A percentile compares a stretch with the other conserved stretches of the same genome.
Conservation (phyloP, 2,329 filamentous ascomycete genomes). For the Alternaria brassicae region DNA sequence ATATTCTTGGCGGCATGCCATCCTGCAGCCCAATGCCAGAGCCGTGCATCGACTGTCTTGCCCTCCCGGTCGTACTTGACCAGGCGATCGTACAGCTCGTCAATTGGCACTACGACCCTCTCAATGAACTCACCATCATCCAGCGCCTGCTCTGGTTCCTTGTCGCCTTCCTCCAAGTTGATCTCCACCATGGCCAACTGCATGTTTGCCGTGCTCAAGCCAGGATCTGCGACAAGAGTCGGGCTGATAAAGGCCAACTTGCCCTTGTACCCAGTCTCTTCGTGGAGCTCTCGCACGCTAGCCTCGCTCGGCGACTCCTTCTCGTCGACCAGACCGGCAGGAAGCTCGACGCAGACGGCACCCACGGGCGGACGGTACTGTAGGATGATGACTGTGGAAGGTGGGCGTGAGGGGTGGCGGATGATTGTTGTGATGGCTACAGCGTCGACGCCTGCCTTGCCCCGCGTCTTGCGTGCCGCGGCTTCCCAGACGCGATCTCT, state of each 20-base stretch:
- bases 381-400: conserved; percentile 63
- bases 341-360: conserved; percentile 66
- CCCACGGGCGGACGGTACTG: conserved; percentile 68
- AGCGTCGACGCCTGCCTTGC: conserved; percentile 65
- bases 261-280: conserved; percentile 70
- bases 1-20: conserved; percentile 58
- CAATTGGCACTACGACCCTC: conserved; percentile 64
- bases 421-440: conserved; percentile 66
- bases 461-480: conserved; percentile 60
- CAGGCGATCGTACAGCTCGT: conserved; percentile 63
- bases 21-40: conserved; percentile 68
- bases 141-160: conserved; percentile 63
- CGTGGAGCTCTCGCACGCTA: conserved; percentile 65
- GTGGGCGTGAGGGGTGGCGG: conserved; percentile 55
- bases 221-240: conserved; percentile 71
- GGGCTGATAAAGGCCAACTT: conserved; percentile 61
- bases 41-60: conserved; percentile 64
- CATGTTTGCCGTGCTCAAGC: conserved; percentile 67
- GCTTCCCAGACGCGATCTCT: conserved; percentile 59
- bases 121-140: conserved; percentile 69
- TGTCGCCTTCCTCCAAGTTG: conserved; percentile 57
- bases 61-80: conserved; percentile 56
- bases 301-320: conserved; percentile 64
- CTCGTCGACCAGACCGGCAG: conserved; percentile 66
- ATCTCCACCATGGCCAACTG: conserved; percentile 68